These are phyloP conservation scores for Tuber aestivum DNA, from an alignment of 495 filamentous ascomycete species.

Conservation along the genomic window DNA sequence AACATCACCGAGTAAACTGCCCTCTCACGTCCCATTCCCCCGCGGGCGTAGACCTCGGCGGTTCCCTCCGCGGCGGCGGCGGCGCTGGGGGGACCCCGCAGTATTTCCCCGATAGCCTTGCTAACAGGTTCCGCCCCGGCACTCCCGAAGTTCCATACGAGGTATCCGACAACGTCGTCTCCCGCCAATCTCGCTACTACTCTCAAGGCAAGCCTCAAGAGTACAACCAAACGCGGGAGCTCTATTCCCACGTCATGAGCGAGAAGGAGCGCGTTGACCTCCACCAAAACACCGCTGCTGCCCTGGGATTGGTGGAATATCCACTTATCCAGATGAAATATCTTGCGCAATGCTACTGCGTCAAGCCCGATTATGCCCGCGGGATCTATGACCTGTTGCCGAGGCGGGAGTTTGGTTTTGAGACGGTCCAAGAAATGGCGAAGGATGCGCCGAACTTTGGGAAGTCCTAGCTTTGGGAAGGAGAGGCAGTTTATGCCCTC, in stretches of 20 bases:
- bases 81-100: slow-evolving; percentile 52
- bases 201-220: slow-evolving; percentile 53
- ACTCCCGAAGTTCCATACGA: slow-evolving; percentile 51
- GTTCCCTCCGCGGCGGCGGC: slow-evolving; percentile 46
- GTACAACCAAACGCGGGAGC: slow-evolving; percentile 51
- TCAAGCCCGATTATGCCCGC: slow-evolving; percentile 48
- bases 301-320: slow-evolving; percentile 45
- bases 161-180: slow-evolving; percentile 50
- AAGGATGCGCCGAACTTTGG: slow-evolving; percentile 42
- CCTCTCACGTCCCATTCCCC: slow-evolving; percentile 49
- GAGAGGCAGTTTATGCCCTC: slow-evolving; percentile 48
- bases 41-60: slow-evolving; percentile 49
- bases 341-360: slow-evolving; percentile 52
- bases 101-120: slow-evolving; percentile 55
- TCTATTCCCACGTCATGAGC: slow-evolving; percentile 51
- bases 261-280: slow-evolving; percentile 47
- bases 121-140: slow-evolving; percentile 53
- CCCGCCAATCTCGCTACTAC: slow-evolving; percentile 52
- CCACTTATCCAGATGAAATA: slow-evolving; percentile 49
- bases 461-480: too few relatives aligned
- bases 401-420: slow-evolving; percentile 47
- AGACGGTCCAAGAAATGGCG: slow-evolving; percentile 45
- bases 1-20: slow-evolving; percentile 45
- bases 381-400: slow-evolving; percentile 49
- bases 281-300: slow-evolving; percentile 49